Percentiles rank a stretch among this genome's conserved stretches.
These are phyloP conservation scores for Neurospora sp. DNA, from an alignment of 495 filamentous ascomycete species.

Conservation along the genomic window DNA sequence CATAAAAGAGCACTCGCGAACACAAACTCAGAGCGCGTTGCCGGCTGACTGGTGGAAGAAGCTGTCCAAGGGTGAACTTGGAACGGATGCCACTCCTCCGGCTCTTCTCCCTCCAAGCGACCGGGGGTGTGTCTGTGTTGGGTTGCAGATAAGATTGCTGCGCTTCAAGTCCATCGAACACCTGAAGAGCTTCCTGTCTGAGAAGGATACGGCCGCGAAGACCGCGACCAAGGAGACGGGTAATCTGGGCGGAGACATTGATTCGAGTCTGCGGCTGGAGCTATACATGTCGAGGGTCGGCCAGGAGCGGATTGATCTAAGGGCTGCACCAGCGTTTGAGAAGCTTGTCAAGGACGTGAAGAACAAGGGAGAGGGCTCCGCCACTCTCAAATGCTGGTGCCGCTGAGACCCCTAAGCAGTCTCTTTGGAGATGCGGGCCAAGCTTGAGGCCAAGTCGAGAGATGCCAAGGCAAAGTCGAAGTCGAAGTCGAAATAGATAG, in stretches of 20 bases:
- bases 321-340: constrained; percentile 2
- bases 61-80: too few species aligned
- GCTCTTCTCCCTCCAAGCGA: too few species aligned
- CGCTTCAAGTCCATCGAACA: neutral
- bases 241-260: too few species aligned
- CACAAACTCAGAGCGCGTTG: neutral
- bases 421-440: neutral
- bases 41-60: too few species aligned
- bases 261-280: too few species aligned
- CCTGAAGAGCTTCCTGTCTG: too few species aligned
- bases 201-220: too few species aligned
- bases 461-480: neutral
- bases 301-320: neutral
- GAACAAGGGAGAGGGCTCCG: constrained; percentile 2
- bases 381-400: neutral
- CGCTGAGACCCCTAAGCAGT: constrained; percentile 2
- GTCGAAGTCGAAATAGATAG: neutral
- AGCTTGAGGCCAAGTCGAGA: neutral
- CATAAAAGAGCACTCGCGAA: neutral
- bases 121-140: too few species aligned
- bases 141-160: constrained; percentile 5
- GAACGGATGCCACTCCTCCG: too few species aligned
- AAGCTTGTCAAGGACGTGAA: constrained; percentile 1
- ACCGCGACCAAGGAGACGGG: too few species aligned
- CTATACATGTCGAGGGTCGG: too few species aligned